Percentiles rank a stretch among this genome's conserved stretches.
Evolutionary conservation across 1,284 basidiomycete genomes (phyloP).

Genomic region (Papiliotrema terrestris): DNA sequence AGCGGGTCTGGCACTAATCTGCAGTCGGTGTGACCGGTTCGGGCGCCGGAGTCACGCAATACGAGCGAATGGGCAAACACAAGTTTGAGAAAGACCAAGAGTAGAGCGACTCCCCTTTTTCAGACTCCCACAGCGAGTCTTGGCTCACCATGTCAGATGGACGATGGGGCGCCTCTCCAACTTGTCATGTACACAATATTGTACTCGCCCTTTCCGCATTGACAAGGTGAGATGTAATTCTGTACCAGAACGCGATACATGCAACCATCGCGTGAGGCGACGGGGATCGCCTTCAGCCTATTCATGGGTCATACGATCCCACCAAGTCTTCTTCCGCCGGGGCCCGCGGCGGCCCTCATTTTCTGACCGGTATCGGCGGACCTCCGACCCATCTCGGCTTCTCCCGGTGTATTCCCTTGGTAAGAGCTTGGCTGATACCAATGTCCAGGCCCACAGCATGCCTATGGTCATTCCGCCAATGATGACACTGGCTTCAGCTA

Average conservation of each 20-base stretch:
- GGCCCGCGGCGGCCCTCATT: background rate
- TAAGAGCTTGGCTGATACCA: background rate
- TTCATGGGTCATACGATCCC: background rate
- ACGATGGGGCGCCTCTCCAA: too few relatives aligned
- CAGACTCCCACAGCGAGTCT: too few relatives aligned
- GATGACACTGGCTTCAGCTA: slow-evolving; percentile 3
- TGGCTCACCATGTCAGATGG: too few relatives aligned
- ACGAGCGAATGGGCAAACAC: slow-evolving; percentile 67
- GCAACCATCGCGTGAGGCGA: too few relatives aligned
- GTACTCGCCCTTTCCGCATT: too few relatives aligned
- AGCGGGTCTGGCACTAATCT: slow-evolving; percentile 1
- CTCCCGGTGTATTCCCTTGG: background rate
- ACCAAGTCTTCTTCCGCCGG: background rate
- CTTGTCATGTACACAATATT: too few relatives aligned
- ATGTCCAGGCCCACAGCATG: background rate
- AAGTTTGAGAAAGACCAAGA: slow-evolving; percentile 64
- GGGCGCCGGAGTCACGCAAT: slow-evolving; percentile 87
- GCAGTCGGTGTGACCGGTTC: slow-evolving; percentile 91
- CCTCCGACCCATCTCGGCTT: background rate
- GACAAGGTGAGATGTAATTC: too few relatives aligned
- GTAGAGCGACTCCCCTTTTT: slow-evolving; percentile 9
- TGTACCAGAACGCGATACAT: too few relatives aligned
- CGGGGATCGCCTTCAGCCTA: too few relatives aligned
- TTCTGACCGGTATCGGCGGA: background rate
- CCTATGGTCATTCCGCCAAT: background rate